Conservation (phyloP, 2,329 filamentous ascomycete genomes). For the Blastomyces gilchristii region DNA sequence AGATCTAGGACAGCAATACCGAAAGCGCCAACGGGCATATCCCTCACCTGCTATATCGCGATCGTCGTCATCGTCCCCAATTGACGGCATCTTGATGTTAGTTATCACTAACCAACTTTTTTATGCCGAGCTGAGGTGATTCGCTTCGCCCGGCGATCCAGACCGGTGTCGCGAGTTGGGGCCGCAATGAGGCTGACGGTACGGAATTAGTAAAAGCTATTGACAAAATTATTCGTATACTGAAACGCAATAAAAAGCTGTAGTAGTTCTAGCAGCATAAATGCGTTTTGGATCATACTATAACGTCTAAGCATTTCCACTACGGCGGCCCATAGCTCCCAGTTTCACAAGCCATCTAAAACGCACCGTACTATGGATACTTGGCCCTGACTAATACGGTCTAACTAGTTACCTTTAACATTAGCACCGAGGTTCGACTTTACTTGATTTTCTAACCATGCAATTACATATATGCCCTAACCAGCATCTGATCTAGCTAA, state of each 20-base stretch:
- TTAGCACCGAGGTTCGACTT: too few relatives aligned
- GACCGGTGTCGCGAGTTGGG: not conserved
- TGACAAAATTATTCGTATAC: not conserved
- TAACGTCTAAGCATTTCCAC: too few relatives aligned
- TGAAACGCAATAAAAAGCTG: not conserved
- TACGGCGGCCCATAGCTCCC: too few relatives aligned
- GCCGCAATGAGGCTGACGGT: not conserved
- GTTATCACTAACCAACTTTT: not conserved
- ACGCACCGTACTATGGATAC: too few relatives aligned
- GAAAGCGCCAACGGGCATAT: not conserved
- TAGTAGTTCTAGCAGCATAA: not conserved
- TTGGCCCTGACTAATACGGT: too few relatives aligned
- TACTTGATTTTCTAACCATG: too few relatives aligned
- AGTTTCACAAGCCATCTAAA: too few relatives aligned
- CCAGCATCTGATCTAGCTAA: too few relatives aligned
- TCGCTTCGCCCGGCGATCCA: too few relatives aligned
- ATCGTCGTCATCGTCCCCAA: slow-evolving; percentile 33
- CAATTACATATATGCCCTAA: too few relatives aligned
- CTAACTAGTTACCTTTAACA: too few relatives aligned
- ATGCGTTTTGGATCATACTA: not conserved
- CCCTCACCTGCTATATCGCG: slow-evolving; percentile 31
- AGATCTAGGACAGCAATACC: not conserved
- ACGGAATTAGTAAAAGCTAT: not conserved
- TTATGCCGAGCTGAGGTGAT: not conserved
- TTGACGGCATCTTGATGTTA: slow-evolving; percentile 21